Percentiles rank a stretch among this genome's conserved stretches.
Conservation (phyloP, 768 basidiomycete genomes). For the Boletus edulis region DNA sequence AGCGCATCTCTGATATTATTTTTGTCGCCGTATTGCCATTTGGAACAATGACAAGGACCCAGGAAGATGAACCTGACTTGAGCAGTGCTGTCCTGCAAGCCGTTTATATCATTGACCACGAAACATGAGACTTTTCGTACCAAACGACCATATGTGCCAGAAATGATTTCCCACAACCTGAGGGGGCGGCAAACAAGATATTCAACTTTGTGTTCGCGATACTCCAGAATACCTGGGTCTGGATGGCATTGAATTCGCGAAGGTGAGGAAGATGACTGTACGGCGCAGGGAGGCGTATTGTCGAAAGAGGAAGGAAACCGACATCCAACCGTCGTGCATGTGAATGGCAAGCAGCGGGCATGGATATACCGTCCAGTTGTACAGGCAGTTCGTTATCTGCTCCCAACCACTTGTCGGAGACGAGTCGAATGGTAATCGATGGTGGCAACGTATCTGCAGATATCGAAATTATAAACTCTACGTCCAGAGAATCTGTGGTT, state of each 20-base stretch:
- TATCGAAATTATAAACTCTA: conserved; percentile 82
- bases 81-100: conserved; percentile 52
- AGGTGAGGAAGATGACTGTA: conserved; percentile 45
- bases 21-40: conserved; percentile 55
- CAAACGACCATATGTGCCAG: conserved; percentile 69
- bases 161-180: conserved; percentile 77
- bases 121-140: conserved; percentile 43
- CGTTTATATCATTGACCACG: conserved; percentile 11
- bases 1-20: conserved; percentile 50
- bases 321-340: conserved; percentile 68
- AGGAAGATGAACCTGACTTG: conserved; percentile 41
- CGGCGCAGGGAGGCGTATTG: conserved; percentile 44
- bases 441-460: conserved; percentile 55
- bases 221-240: conserved; percentile 89
- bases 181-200: conserved; percentile 73
- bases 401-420: conserved; percentile 93
- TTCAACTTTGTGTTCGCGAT: conserved; percentile 65
- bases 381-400: conserved; percentile 75
- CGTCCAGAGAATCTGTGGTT: conserved; percentile 53
- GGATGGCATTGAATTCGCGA: conserved; percentile 74
- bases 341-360: conserved; percentile 62
- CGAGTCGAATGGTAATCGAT: conserved; percentile 69
- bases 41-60: conserved; percentile 65
- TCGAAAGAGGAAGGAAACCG: conserved; percentile 65
- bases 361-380: conserved; percentile 63